Percentiles rank a stretch among this genome's conserved stretches.
Conservation (phyloP, 495 filamentous ascomycete species). For the Podospora comata region DNA sequence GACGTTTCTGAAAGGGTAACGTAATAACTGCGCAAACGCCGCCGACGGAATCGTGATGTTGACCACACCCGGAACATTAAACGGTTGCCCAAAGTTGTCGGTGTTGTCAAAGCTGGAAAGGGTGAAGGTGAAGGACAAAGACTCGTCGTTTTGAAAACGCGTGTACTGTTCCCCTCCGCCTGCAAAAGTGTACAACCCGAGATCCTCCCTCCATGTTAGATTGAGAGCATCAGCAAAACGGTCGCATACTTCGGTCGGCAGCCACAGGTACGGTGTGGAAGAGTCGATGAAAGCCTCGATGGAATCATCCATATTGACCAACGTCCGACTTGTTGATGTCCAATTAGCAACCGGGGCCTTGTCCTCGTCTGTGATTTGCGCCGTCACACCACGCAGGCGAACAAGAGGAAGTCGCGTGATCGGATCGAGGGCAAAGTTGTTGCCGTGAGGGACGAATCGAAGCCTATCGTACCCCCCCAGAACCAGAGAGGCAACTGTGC, state of each 20-base stretch:
- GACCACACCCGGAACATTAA: slow-evolving; percentile 48
- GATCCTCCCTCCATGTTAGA: slow-evolving; percentile 53
- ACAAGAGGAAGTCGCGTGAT: slow-evolving; percentile 47
- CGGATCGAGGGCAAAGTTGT: slow-evolving; percentile 52
- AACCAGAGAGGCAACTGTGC: slow-evolving; percentile 55
- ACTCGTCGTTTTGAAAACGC: slow-evolving; percentile 30
- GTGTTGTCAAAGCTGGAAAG: slow-evolving; percentile 50
- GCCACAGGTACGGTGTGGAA: slow-evolving; percentile 65
- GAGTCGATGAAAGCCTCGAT: slow-evolving; percentile 60
- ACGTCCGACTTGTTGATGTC: slow-evolving; percentile 35
- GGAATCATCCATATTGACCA: slow-evolving; percentile 46
- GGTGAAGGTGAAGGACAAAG: slow-evolving; percentile 58
- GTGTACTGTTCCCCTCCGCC: slow-evolving; percentile 36
- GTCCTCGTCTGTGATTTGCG: slow-evolving; percentile 41
- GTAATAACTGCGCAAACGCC: slow-evolving; percentile 59
- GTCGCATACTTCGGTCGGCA: slow-evolving; percentile 59
- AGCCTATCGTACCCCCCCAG: slow-evolving; percentile 63
- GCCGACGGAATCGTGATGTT: slow-evolving; percentile 61
- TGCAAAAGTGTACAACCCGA: slow-evolving; percentile 43
- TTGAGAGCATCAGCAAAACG: slow-evolving; percentile 59
- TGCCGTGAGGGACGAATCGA: slow-evolving; percentile 54
- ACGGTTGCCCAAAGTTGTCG: slow-evolving; percentile 42
- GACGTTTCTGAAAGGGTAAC: slow-evolving; percentile 53
- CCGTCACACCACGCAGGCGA: slow-evolving; percentile 53
- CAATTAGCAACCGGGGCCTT: slow-evolving; percentile 40